These are phyloP conservation scores for Sporisorium iseilematis-ciliati DNA, from an alignment of 1,284 basidiomycete species.

Conservation along the genomic window DNA sequence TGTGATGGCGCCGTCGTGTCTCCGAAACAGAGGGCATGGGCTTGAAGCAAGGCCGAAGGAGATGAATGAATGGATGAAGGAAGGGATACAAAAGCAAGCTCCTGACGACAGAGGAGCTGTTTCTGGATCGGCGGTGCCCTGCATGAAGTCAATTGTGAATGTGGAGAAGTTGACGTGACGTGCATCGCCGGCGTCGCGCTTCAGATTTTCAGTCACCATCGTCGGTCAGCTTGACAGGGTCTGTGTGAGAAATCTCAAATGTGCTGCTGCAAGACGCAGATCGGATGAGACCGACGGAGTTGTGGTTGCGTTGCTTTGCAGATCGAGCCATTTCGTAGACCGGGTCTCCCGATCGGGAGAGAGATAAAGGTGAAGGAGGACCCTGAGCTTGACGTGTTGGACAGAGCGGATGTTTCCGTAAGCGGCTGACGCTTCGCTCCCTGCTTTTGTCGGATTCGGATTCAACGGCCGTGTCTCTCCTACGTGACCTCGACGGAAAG, in stretches of 20 bases:
- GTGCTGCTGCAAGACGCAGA: constrained; percentile 14
- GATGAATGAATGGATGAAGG: not conserved
- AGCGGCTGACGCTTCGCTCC: not conserved
- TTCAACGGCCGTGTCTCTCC: constrained; percentile 21
- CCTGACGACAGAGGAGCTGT: not conserved
- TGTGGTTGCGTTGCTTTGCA: too few relatives aligned
- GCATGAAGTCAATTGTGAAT: not conserved
- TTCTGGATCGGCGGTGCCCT: too few relatives aligned
- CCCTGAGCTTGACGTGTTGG: too few relatives aligned
- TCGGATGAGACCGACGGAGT: constrained; percentile 13
- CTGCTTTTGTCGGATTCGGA: constrained; percentile 33
- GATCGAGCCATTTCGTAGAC: not conserved
- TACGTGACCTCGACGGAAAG: too few relatives aligned
- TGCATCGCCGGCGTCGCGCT: constrained; percentile 14
- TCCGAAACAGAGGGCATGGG: not conserved
- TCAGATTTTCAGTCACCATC: not conserved
- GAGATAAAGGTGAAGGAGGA: not conserved
- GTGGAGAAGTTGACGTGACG: constrained; percentile 26
- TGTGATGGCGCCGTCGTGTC: not conserved
- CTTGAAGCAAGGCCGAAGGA: not conserved
- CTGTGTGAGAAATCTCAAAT: not conserved
- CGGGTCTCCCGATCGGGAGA: not conserved
- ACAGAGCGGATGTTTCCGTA: constrained; percentile 31
- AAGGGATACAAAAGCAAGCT: not conserved
- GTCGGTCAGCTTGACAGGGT: not conserved